Percentiles rank a stretch among this genome's conserved stretches.
Evolutionary conservation across 202 grass and related monocot genomes (phyloP).

Genomic region (Carex sylvatica): DNA sequence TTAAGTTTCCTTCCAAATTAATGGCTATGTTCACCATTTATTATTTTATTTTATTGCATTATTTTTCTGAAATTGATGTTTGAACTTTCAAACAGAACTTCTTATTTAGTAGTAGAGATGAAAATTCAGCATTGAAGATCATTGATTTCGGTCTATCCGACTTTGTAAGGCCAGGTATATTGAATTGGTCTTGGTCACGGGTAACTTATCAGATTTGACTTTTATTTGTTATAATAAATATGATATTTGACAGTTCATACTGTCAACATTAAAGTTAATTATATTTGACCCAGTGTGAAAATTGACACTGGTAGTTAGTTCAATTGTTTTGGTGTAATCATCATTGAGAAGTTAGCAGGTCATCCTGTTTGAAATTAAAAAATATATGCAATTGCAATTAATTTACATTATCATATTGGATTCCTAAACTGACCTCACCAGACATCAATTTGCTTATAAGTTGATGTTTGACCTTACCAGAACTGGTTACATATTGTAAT

Average conservation of each 20-base stretch:
- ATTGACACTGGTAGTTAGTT: background rate
- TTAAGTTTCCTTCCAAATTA: slow-evolving; percentile 4
- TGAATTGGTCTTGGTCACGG: slow-evolving; percentile 5
- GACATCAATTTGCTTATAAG: slow-evolving; percentile 2
- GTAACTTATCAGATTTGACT: background rate
- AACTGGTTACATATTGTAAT: background rate
- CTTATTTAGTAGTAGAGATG: slow-evolving; percentile 77
- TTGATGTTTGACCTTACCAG: background rate
- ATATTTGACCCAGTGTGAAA: slow-evolving; percentile 20
- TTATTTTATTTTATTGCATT: slow-evolving; percentile 28
- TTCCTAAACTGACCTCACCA: background rate
- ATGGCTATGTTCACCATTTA: background rate
- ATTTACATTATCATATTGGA: slow-evolving; percentile 7
- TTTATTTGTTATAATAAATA: background rate
- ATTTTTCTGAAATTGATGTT: slow-evolving; percentile 31
- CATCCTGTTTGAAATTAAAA: slow-evolving; percentile 5
- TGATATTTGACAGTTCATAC: slow-evolving; percentile 29
- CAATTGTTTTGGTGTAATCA: slow-evolving; percentile 14
- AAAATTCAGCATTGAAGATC: slow-evolving; percentile 91
- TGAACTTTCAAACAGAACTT: slow-evolving; percentile 74
- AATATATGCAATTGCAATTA: background rate
- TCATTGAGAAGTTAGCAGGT: slow-evolving; percentile 20
- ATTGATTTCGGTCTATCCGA: slow-evolving; percentile 99
- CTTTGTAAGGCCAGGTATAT: slow-evolving; percentile 88
- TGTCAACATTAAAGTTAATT: slow-evolving; percentile 14